Evolutionary conservation across 768 basidiomycete species (phyloP), one percentile per base, ranked within the genome.

Genomic region (Mycena rebaudengoi): DNA sequence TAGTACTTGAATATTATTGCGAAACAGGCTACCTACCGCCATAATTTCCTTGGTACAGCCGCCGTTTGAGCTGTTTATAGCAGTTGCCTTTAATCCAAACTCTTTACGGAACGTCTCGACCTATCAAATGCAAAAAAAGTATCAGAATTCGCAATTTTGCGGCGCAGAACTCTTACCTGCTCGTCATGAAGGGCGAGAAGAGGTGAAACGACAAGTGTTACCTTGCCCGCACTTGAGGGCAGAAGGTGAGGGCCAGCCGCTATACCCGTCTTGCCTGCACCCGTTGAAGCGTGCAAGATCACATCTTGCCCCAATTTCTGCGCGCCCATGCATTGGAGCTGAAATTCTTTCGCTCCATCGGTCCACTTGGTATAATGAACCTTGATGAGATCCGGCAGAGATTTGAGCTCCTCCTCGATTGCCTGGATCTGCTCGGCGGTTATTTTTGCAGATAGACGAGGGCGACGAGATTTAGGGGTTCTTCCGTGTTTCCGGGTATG

Each of bases 271-370:
- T 48, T 48, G 14, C 45, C 45, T 5, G 45, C 14, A n/a, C 45
- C 45, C 5, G 45, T 48, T 11, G 45, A 20, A 5, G 45, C 45
- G 28, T 48, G 45, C 7, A 48, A n/a, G n/a, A n/a, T n/a, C n/a
- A n/a, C n/a, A n/a, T 16, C 72, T 41, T 73, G 73, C 2, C 79
- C 75, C 73, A 48, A 23, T 48, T 7, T 26, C 23, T 48, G 45
- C 16, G 23, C 45, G 14, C 18, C 23, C 45, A 48, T 48, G 26
- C 45, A 48, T 23, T 48, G 7, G 5, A 48, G 8, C 26, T 48
- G 45, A 23, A 48, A 48, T 8, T 16, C 14, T 48, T 48, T 48
- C 7, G 45, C 45, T 10, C 45, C 45, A 14, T 11, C 7, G 8
- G 45, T 48, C 45, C 45, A 48, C 23, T 48, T 48, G 7, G 45